Base-by-base conservation (phyloP, 805 yeast genomes). In the Candida ovalis region DNA sequence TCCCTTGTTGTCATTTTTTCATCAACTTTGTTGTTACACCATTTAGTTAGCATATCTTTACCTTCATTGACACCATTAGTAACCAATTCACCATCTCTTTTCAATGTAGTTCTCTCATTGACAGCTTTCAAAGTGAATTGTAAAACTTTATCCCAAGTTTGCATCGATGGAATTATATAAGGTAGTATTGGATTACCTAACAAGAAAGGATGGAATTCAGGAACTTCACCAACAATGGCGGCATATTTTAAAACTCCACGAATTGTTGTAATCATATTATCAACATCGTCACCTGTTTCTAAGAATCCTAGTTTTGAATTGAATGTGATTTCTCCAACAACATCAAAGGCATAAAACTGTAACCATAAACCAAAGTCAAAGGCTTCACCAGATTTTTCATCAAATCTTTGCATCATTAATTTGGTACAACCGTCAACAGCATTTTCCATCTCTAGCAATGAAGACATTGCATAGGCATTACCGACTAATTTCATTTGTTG, bases 301-400 rank as follows among this genome's bases (percentile, higher is more conserved):
- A 53, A 46, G 30, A 53, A 53, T 3, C 57, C 57, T 8, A 53
- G 35, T 25, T 41, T 49, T 4, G 46, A 43, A 41, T 49, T 51
- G 50, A 53, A 53, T 13, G 51, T 51, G 24, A 53, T 51, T 25
- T 51, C 53, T 18, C 55, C 57, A 24, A 53, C 55, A 33, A 51
- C 57, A 40, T 53, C 57, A 42, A 53, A 53, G 7, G 57, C 57
- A 43, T 51, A 53, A 21, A 42, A 49, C 21, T 53, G 57, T 35
- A 53, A 30, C 57, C 57, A 53, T 30, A 45, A 37, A 9, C 57
- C 55, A 13, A 53, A 49, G 25, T 53, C 51, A 21, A 53, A 30
- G 2, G 43, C 32, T 19, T 43, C 39, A 15, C 44, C 48, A 15
- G n/a, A 22, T 21, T 22, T 4, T 4, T 15, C 27, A 17, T 51